These are phyloP conservation scores for Lecanicillium sp. DNA, from an alignment of 2,329 filamentous ascomycete genomes.

Conservation along the genomic window DNA sequence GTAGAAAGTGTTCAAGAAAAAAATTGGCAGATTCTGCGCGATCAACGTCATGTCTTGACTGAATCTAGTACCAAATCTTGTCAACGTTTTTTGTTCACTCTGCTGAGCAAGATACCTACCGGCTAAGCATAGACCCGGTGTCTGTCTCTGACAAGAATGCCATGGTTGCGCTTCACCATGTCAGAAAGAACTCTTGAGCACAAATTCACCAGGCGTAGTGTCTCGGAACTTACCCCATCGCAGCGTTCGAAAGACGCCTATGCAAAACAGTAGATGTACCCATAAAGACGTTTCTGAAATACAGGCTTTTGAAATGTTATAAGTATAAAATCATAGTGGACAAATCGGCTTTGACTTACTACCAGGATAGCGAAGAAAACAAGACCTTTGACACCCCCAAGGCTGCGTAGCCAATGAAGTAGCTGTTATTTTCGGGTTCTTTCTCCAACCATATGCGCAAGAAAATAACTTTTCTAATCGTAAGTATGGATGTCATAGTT, in stretches of 20 bases:
- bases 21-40: neutral
- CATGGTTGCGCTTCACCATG: neutral
- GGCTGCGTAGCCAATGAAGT: slow-evolving; percentile 4
- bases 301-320: neutral
- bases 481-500: neutral
- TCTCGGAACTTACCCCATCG: neutral
- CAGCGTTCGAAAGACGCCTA: neutral
- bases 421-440: neutral
- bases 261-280: neutral
- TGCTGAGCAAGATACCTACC: neutral
- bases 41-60: slow-evolving; percentile 4
- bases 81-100: neutral
- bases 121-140: neutral
- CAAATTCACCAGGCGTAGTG: neutral
- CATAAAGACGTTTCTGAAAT: neutral
- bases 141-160: neutral
- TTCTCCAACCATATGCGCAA: slow-evolving; percentile 5
- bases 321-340: neutral
- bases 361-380: neutral
- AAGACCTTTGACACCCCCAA: neutral
- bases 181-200: too few relatives aligned
- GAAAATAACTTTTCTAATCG: slow-evolving; percentile 1
- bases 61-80: neutral
- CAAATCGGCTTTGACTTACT: neutral
- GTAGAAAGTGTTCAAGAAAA: neutral